Evolutionary conservation across 768 basidiomycete species (phyloP).

Genomic region (Tulasnella sp.): DNA sequence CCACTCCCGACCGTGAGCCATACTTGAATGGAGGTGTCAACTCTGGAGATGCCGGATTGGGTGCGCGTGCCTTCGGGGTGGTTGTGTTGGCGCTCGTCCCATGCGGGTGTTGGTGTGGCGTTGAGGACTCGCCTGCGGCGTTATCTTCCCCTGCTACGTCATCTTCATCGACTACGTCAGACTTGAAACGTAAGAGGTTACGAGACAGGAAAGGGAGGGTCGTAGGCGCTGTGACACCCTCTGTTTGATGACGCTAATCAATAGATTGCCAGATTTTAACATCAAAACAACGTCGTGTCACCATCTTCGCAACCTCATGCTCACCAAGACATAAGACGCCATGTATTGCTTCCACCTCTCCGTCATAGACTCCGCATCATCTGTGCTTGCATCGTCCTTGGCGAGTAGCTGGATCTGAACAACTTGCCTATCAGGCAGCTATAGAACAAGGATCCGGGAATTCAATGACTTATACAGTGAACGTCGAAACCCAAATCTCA

Average conservation of each 20-base stretch:
- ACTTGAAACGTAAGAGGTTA: not conserved
- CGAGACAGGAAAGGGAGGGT: constrained; percentile 29
- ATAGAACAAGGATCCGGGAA: not conserved
- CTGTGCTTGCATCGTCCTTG: constrained; percentile 34
- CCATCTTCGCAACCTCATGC: constrained; percentile 7
- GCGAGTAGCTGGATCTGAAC: constrained; percentile 33
- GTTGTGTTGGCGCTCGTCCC: not conserved
- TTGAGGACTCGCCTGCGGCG: not conserved
- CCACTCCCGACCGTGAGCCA: constrained; percentile 43
- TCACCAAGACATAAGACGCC: constrained; percentile 31
- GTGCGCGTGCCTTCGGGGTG: not conserved
- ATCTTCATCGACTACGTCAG: constrained; percentile 1
- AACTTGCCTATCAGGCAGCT: constrained; percentile 26
- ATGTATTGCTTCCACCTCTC: constrained; percentile 35
- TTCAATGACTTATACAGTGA: not conserved
- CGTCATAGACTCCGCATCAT: constrained; percentile 31
- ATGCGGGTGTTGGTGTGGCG: not conserved
- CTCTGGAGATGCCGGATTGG: not conserved
- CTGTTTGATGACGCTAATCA: constrained; percentile 26
- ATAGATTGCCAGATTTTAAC: not conserved
- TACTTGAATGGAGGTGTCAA: constrained; percentile 6
- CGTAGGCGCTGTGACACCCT: constrained; percentile 31
- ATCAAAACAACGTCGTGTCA: not conserved
- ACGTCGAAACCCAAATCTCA: constrained; percentile 20
- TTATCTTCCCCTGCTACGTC: not conserved